A percentile compares a stretch with the other conserved stretches of the same genome.
Conservation (phyloP, 495 filamentous ascomycete species). For the Pyronema domesticum region DNA sequence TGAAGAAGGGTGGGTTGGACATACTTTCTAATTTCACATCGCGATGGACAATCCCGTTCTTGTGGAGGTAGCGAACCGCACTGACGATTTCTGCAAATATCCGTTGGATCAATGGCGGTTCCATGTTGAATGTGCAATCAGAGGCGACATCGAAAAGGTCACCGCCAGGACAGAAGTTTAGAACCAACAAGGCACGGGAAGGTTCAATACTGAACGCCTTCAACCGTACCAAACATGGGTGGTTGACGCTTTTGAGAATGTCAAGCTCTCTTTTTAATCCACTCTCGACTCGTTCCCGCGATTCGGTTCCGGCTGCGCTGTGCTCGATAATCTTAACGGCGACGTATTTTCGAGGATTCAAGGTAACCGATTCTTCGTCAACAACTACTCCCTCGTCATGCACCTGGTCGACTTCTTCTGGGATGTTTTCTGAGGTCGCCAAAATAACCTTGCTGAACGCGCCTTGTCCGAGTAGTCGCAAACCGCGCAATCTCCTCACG, state of each 20-base stretch:
- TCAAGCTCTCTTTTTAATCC: constrained; percentile 88
- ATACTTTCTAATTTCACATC: constrained; percentile 97
- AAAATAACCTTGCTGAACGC: constrained; percentile 90
- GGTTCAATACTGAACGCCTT: constrained; percentile 73
- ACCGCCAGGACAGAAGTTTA: constrained; percentile 84
- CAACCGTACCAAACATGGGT: constrained; percentile 77
- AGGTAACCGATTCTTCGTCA: constrained; percentile 26
- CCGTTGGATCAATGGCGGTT: constrained; percentile 51
- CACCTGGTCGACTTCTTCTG: constrained; percentile 25
- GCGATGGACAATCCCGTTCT: constrained; percentile 71
- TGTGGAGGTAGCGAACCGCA: constrained; percentile 73
- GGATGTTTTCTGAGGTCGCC: constrained; percentile 44
- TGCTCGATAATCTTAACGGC: constrained; percentile 92
- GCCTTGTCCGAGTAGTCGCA: constrained; percentile 72
- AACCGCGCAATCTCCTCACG: constrained; percentile 49
- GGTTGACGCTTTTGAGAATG: constrained; percentile 67
- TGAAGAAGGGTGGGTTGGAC: constrained; percentile 23
- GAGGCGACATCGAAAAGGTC: constrained; percentile 88
- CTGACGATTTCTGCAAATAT: constrained; percentile 79
- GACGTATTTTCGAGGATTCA: constrained; percentile 53
- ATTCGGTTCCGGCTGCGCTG: constrained; percentile 76
- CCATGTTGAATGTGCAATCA: constrained; percentile 42
- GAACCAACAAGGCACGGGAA: constrained; percentile 60
- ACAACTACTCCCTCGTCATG: constrained; percentile 27
- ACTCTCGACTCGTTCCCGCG: constrained; percentile 68